Conservation (phyloP, 176 grass and related monocot genomes). For the Oryza meyeriana region DNA sequence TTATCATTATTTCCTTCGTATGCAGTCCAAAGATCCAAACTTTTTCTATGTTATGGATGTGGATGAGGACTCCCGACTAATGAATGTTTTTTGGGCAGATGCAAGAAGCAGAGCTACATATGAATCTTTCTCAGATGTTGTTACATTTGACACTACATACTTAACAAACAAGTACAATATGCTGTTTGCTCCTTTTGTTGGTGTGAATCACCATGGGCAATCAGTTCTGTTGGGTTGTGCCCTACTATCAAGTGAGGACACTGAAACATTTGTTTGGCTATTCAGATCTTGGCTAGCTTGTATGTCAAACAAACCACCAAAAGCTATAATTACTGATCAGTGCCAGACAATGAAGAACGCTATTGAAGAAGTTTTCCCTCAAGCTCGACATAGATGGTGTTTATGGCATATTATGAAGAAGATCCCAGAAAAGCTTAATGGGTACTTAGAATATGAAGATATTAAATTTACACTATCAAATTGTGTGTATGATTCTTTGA, state of each 20-base stretch:
- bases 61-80: not conserved
- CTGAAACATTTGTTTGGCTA: not conserved
- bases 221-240: not conserved
- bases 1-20: too few species aligned
- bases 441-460: not conserved
- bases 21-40: too few species aligned
- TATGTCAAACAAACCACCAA: not conserved
- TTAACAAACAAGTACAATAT: not conserved
- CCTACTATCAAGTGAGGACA: not conserved
- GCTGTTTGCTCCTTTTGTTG: too few species aligned
- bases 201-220: not conserved
- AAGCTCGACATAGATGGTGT: not conserved
- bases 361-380: not conserved
- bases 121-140: not conserved
- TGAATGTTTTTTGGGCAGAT: slow-evolving; percentile 5
- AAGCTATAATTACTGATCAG: not conserved
- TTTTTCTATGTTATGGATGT: slow-evolving; percentile 9
- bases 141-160: not conserved
- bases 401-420: not conserved
- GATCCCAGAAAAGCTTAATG: not conserved
- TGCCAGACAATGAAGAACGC: not conserved
- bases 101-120: slow-evolving; percentile 7
- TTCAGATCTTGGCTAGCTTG: not conserved
- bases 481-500: not conserved
- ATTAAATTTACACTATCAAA: not conserved